Evolutionary conservation across 768 basidiomycete species (phyloP).

Genomic region (Boletus rubropictus): DNA sequence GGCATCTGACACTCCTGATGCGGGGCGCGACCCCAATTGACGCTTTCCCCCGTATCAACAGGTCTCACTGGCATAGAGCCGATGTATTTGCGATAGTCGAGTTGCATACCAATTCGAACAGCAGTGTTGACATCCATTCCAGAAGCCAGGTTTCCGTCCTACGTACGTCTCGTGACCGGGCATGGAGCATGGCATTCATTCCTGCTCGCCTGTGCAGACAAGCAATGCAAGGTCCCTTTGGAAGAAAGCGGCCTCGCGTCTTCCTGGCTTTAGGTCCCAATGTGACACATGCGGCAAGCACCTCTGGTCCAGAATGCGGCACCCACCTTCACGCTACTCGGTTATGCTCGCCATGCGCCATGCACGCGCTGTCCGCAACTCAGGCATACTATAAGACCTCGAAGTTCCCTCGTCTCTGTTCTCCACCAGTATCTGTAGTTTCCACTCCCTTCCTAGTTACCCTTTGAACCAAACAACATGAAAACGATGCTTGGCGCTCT

Average conservation of each 20-base stretch:
- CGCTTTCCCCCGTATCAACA: constrained; percentile 1
- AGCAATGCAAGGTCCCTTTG: constrained; percentile 23
- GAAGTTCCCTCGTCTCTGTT: constrained; percentile 2
- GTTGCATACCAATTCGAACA: constrained; percentile 1
- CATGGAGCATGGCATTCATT: constrained; percentile 25
- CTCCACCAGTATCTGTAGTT: constrained; percentile 16
- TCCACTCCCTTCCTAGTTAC: constrained; percentile 15
- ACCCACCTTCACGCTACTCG: constrained; percentile 22
- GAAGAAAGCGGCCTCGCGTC: constrained; percentile 31
- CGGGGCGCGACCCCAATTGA: not conserved
- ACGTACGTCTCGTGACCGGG: constrained; percentile 15
- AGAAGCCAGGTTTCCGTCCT: constrained; percentile 12
- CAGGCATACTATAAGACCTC: constrained; percentile 22
- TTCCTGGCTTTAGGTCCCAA: constrained; percentile 24
- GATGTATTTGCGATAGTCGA: constrained; percentile 6
- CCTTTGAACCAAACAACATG: constrained; percentile 19
- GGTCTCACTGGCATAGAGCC: constrained; percentile 1
- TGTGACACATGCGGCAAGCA: constrained; percentile 20
- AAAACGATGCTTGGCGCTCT: constrained; percentile 69
- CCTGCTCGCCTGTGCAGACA: constrained; percentile 25
- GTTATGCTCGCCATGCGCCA: constrained; percentile 24
- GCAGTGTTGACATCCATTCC: constrained; percentile 5
- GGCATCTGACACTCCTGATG: constrained; percentile 10
- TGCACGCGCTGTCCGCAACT: constrained; percentile 25
- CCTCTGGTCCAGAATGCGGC: constrained; percentile 16